phyloP scores from a whole-genome alignment of 176 grass and related monocot species.

The Eragrostis nindensis region DNA sequence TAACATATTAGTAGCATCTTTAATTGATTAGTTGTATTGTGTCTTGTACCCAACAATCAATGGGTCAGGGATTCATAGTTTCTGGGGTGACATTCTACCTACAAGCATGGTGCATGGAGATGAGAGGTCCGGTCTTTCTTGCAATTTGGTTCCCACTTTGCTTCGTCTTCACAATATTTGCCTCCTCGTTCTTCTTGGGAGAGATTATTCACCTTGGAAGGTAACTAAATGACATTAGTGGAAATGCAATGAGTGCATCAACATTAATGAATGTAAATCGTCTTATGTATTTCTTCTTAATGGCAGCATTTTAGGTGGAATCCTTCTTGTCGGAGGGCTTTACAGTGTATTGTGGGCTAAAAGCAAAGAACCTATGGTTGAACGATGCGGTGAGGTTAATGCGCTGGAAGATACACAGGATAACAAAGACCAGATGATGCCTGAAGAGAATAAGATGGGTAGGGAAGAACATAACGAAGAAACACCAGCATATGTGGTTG shows the following conservation, averaged over 20 bases:
- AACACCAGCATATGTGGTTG: neutral
- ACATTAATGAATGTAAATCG: neutral
- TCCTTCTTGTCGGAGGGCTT: conserved; percentile 56
- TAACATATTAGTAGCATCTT: neutral
- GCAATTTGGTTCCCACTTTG: conserved; percentile 4
- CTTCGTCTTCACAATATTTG: neutral
- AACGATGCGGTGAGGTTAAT: neutral
- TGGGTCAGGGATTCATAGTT: conserved; percentile 9
- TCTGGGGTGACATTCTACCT: neutral
- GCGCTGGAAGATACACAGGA: neutral
- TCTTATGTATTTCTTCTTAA: neutral
- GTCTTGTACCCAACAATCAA: neutral
- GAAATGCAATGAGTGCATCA: neutral
- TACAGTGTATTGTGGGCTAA: conserved; percentile 72
- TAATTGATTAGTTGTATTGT: neutral
- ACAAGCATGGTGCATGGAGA: conserved; percentile 15
- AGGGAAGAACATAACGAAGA: neutral
- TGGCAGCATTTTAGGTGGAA: conserved; percentile 52
- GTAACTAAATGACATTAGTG: neutral
- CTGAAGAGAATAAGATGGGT: too few species aligned
- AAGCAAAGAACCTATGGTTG: conserved; percentile 22
- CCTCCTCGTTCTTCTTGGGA: too few species aligned
- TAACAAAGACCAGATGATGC: neutral
- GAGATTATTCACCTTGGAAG: conserved; percentile 4
- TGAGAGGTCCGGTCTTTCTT: neutral